phyloP scores from a whole-genome alignment of 805 yeast species.

The Starmerella stellata region DNA sequence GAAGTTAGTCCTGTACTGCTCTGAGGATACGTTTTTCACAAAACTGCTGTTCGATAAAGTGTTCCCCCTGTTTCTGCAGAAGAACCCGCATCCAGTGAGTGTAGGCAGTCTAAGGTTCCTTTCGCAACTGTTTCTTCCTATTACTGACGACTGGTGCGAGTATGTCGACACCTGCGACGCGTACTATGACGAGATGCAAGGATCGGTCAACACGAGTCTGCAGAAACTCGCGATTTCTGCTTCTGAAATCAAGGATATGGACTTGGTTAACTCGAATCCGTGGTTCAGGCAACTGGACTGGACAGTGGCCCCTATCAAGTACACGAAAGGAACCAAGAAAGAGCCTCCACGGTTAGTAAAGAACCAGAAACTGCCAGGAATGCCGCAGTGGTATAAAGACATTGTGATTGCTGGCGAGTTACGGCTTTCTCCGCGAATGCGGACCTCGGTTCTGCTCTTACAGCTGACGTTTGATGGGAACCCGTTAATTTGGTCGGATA shows the following conservation, averaged over 20 bases:
- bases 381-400: conserved; percentile 82
- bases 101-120: conserved; percentile 69
- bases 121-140: conserved; percentile 61
- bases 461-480: conserved; percentile 68
- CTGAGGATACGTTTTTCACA: conserved; percentile 65
- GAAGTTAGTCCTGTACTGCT: conserved; percentile 58
- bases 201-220: conserved; percentile 40
- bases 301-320: conserved; percentile 42
- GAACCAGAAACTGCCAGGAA: conserved; percentile 69
- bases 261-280: conserved; percentile 39
- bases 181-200: conserved; percentile 41
- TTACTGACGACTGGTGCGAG: conserved; percentile 51
- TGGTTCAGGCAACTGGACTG: conserved; percentile 88
- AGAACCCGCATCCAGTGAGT: conserved; percentile 86
- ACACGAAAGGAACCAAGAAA: conserved; percentile 52
- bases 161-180: conserved; percentile 55
- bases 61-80: conserved; percentile 45
- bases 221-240: conserved; percentile 42
- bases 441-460: conserved; percentile 60
- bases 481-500: conserved; percentile 66
- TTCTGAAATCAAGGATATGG: conserved; percentile 29
- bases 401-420: conserved; percentile 30
- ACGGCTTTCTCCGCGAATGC: conserved; percentile 48
- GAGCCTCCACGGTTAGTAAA: conserved; percentile 27
- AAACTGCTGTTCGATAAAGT: conserved; percentile 47